Evolutionary conservation across 2,329 filamentous ascomycete genomes (phyloP).

Genomic region (Sporothrix curviconia): DNA sequence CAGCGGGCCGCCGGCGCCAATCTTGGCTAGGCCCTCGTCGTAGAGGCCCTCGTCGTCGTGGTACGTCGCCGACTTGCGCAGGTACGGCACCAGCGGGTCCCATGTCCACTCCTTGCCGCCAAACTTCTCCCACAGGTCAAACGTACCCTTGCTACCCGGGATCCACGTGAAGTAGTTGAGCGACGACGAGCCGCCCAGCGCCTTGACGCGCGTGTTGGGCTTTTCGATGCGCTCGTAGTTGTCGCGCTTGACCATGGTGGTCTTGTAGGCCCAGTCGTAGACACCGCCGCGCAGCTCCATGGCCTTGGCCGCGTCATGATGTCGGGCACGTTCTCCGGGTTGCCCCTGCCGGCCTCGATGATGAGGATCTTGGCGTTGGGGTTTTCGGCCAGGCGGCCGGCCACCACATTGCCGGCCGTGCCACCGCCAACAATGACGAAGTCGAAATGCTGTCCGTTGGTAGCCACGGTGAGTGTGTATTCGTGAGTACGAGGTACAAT

Average conservation of each 20-base stretch:
- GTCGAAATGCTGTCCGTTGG: constrained; percentile 33
- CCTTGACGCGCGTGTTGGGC: constrained; percentile 55
- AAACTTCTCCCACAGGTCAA: constrained; percentile 63
- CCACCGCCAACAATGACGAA: constrained; percentile 37
- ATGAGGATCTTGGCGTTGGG: constrained; percentile 40
- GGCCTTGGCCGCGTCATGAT: constrained; percentile 46
- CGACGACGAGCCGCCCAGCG: constrained; percentile 50
- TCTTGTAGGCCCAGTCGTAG: constrained; percentile 57
- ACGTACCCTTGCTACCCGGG: constrained; percentile 50
- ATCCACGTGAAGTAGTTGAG: constrained; percentile 62
- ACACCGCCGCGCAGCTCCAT: constrained; percentile 48
- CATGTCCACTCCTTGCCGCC: constrained; percentile 63
- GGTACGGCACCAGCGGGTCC: constrained; percentile 43
- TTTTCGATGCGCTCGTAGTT: constrained; percentile 58
- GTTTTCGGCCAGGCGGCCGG: constrained; percentile 45
- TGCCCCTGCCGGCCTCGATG: constrained; percentile 42
- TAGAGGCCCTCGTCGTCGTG: constrained; percentile 47
- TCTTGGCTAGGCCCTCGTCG: constrained; percentile 39
- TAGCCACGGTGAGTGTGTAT: constrained; percentile 29
- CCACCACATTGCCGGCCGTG: constrained; percentile 43
- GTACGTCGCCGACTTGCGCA: constrained; percentile 52
- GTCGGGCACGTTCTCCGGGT: constrained; percentile 42
- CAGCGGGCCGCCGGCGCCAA: constrained; percentile 46
- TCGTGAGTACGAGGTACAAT: too few relatives aligned
- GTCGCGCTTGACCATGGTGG: constrained; percentile 50